Conservation (phyloP, 2,329 filamentous ascomycete genomes). For the Fusarium verticillioides region DNA sequence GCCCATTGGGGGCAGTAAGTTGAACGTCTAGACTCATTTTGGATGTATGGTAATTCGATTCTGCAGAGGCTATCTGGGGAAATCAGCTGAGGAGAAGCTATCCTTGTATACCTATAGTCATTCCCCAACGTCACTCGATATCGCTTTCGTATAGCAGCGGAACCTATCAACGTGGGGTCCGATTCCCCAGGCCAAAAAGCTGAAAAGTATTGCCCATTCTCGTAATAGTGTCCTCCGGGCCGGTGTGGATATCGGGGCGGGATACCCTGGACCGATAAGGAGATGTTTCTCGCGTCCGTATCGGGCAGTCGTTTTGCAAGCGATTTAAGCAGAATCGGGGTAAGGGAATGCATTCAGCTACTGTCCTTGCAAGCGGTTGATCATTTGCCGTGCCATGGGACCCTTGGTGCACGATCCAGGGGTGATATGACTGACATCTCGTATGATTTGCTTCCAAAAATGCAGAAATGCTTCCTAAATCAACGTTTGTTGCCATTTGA, state of each 20-base stretch:
- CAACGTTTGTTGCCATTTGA: neutral
- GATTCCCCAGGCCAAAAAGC: neutral
- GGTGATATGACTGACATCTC: neutral
- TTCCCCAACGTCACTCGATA: neutral
- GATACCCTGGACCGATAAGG: constrained; percentile 12
- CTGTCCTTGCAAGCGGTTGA: no score
- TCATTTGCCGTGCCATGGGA: neutral
- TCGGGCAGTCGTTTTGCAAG: constrained; percentile 26
- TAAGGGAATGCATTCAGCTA: neutral
- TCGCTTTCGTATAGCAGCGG: neutral
- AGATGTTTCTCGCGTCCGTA: neutral
- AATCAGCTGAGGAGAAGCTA: constrained; percentile 10
- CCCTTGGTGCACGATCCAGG: neutral
- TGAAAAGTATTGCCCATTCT: constrained; percentile 15
- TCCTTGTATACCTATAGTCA: constrained; percentile 18
- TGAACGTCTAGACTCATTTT: constrained; percentile 41
- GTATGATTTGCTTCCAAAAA: constrained; percentile 1
- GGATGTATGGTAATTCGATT: neutral
- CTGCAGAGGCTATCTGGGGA: neutral
- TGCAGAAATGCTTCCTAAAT: neutral
- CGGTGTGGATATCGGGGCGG: neutral
- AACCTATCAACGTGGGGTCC: neutral
- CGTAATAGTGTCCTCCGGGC: constrained; percentile 13
- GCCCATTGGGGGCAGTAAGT: constrained; percentile 66
- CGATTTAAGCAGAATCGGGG: neutral